Percentiles rank a stretch among this genome's conserved stretches.
phyloP scores from a whole-genome alignment of 257 asterid species.

The Salvia splendens region DNA sequence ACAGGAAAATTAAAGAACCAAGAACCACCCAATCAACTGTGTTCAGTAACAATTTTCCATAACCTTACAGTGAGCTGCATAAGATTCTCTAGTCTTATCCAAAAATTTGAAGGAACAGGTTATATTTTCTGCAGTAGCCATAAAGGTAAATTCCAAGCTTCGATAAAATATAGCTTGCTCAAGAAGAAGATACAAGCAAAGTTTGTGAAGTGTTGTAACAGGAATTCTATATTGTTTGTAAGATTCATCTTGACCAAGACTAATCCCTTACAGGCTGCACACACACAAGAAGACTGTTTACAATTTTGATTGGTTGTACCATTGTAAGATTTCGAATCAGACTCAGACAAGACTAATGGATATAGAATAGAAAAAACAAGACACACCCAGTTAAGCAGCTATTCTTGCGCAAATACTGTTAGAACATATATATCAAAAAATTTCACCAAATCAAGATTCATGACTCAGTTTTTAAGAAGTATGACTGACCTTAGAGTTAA shows the following conservation, averaged over 20 bases:
- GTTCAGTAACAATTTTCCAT: background rate
- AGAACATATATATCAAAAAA: background rate
- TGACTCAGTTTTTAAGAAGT: background rate
- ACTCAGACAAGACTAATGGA: slow-evolving; percentile 14
- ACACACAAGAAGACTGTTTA: background rate
- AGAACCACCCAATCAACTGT: background rate
- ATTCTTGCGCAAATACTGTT: slow-evolving; percentile 1
- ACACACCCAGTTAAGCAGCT: background rate
- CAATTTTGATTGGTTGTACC: background rate
- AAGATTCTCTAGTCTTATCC: background rate
- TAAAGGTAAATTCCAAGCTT: background rate
- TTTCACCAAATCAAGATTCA: background rate
- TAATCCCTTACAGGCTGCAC: background rate
- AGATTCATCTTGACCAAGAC: background rate
- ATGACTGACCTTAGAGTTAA: slow-evolving; percentile 74
- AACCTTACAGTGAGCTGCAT: background rate
- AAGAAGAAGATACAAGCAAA: background rate
- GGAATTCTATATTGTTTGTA: background rate
- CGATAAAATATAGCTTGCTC: background rate
- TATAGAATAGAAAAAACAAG: background rate
- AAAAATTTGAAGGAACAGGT: background rate
- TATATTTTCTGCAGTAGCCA: background rate
- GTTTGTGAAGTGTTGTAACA: background rate
- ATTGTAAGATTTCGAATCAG: background rate
- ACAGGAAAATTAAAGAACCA: background rate